A percentile compares a stretch with the other conserved stretches of the same genome.
These are phyloP conservation scores for Bromus sterilis DNA, from an alignment of 176 grass and related monocot genomes.

Conservation along the genomic window DNA sequence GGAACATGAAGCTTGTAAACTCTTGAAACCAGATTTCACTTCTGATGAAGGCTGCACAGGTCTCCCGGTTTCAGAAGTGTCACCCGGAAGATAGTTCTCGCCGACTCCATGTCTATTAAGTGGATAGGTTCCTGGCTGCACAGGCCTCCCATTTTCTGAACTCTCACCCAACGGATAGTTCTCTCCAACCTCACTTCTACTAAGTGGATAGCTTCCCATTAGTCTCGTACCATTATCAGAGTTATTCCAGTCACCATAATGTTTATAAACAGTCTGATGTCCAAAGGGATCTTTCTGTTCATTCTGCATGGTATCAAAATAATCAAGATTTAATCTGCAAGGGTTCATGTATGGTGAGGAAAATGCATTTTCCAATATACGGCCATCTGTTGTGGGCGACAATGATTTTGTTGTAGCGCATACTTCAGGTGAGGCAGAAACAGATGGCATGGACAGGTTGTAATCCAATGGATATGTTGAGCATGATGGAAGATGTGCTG, in stretches of 20 bases:
- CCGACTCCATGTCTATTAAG: background rate
- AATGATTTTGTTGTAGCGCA: background rate
- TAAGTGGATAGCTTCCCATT: background rate
- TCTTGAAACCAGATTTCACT: conserved; percentile 10
- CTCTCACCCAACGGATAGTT: background rate
- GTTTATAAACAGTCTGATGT: background rate
- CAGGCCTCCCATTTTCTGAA: background rate
- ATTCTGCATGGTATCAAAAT: conserved; percentile 30
- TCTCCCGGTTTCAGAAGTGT: background rate
- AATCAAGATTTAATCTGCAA: conserved; percentile 42
- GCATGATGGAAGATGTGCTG: conserved; percentile 8
- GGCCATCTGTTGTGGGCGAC: background rate
- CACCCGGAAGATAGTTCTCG: background rate
- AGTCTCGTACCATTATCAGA: background rate
- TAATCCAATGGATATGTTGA: conserved; percentile 27
- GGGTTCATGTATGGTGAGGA: conserved; percentile 28
- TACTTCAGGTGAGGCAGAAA: conserved; percentile 16
- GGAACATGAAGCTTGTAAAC: background rate
- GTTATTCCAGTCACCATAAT: background rate
- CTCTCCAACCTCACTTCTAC: background rate
- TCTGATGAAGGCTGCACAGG: background rate
- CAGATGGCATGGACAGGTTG: conserved; percentile 9
- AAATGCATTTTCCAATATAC: conserved; percentile 10
- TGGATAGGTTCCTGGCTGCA: background rate
- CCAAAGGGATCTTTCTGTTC: conserved; percentile 24